These are phyloP conservation scores for Pythium aphanidermatum DNA, from an alignment of 352 stramenopile genomes.

Conservation along the genomic window DNA sequence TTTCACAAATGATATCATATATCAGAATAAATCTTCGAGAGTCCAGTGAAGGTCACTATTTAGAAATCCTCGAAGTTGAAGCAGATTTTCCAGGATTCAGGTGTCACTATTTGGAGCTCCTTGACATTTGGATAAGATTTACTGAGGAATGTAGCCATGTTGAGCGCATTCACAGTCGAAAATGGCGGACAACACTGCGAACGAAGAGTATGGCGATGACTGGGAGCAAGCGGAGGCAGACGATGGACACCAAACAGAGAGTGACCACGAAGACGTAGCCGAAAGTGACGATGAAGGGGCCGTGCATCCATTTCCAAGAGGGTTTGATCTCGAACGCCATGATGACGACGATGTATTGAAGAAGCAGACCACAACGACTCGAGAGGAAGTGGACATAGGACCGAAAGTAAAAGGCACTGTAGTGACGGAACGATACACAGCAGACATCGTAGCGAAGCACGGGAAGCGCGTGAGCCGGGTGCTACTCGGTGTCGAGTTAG, in stretches of 20 bases:
- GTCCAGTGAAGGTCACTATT: too few relatives aligned
- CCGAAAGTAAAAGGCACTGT: background rate
- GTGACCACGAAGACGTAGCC: background rate
- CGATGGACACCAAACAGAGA: slow-evolving; percentile 1
- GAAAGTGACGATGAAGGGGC: background rate
- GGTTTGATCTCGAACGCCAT: background rate
- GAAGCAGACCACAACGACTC: background rate
- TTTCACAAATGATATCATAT: too few relatives aligned
- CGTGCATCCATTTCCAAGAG: slow-evolving; percentile 9
- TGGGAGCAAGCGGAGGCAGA: slow-evolving; percentile 7
- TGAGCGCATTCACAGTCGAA: background rate
- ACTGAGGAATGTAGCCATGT: slow-evolving; percentile 19
- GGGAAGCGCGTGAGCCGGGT: too few relatives aligned
- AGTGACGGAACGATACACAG: background rate
- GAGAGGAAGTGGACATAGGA: background rate
- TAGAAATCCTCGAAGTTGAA: slow-evolving; percentile 1
- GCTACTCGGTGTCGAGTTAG: background rate
- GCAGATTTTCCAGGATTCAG: background rate
- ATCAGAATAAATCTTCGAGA: too few relatives aligned
- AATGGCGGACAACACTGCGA: background rate
- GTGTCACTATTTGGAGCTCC: slow-evolving; percentile 3
- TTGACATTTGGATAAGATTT: background rate
- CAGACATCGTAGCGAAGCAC: too few relatives aligned
- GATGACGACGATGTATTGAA: background rate
- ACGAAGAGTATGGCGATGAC: slow-evolving; percentile 3